Evolutionary conservation across 345 rosid species (phyloP).

Genomic region (Hibiscus trionum): DNA sequence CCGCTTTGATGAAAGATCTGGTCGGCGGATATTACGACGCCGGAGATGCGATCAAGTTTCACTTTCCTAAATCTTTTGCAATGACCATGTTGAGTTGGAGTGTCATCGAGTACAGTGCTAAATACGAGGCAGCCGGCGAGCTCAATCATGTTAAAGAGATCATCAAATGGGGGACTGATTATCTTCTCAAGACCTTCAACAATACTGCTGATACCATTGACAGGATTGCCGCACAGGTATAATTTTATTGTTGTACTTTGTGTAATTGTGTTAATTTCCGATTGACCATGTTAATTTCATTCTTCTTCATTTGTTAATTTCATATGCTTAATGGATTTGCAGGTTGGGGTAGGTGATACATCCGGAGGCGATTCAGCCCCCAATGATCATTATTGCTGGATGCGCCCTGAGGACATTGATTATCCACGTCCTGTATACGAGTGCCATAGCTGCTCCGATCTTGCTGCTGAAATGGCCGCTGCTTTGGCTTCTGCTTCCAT

Average conservation of each 20-base stretch:
- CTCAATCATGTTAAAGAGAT: constrained; percentile 78
- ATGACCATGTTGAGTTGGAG: constrained; percentile 99
- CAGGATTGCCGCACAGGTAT: constrained; percentile 60
- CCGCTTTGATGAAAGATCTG: constrained; percentile 50
- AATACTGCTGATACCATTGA: constrained; percentile 64
- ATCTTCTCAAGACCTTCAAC: constrained; percentile 86
- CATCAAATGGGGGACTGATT: constrained; percentile 94
- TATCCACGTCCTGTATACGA: constrained; percentile 55
- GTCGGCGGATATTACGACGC: constrained; percentile 91
- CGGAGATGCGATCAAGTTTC: constrained; percentile 92
- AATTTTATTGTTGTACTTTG: background rate
- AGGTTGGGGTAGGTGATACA: constrained; percentile 93
- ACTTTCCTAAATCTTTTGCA: constrained; percentile 81
- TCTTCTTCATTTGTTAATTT: background rate
- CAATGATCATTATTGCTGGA: constrained; percentile 97
- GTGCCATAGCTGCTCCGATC: constrained; percentile 81
- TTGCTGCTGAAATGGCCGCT: constrained; percentile 98
- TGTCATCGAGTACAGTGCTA: constrained; percentile 88
- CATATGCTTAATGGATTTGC: constrained; percentile 4
- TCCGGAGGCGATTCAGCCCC: constrained; percentile 60
- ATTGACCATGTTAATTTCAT: background rate
- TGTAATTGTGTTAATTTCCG: background rate
- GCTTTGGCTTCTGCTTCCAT: constrained; percentile 91
- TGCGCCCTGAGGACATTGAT: constrained; percentile 98
- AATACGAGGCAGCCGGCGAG: constrained; percentile 90